Percentiles rank a stretch among this genome's conserved stretches.
These are phyloP conservation scores for Trypanosomatidae sp. DNA, from an alignment of 208 protist genomes.

Conservation along the genomic window DNA sequence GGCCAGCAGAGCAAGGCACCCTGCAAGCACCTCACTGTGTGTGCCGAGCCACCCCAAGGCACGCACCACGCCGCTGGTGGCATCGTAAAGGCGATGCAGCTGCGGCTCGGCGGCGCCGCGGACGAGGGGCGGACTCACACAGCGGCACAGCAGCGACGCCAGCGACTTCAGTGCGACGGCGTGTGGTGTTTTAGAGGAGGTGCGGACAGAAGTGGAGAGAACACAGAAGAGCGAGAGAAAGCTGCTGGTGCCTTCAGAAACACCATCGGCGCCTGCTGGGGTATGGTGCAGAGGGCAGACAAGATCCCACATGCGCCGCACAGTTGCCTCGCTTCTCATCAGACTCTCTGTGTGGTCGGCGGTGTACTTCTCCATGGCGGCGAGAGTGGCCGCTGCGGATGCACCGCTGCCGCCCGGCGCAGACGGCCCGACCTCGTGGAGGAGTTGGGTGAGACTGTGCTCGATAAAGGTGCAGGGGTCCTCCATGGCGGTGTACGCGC, in stretches of 20 bases:
- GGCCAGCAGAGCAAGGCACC: slow-evolving; percentile 30
- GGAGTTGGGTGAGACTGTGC: too few relatives aligned
- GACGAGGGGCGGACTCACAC: slow-evolving; percentile 14
- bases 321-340: neutral
- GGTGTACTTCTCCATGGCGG: slow-evolving; percentile 1
- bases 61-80: slow-evolving; percentile 15
- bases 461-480: too few relatives aligned
- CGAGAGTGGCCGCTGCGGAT: slow-evolving; percentile 2
- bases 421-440: too few relatives aligned
- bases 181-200: neutral
- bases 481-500: too few relatives aligned
- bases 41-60: slow-evolving; percentile 18
- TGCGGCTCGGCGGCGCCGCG: slow-evolving; percentile 7
- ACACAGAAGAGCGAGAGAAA: slow-evolving; percentile 2
- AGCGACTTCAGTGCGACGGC: neutral
- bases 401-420: too few relatives aligned
- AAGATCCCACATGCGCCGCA: slow-evolving; percentile 11
- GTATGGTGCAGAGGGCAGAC: neutral
- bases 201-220: neutral
- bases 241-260: too few relatives aligned
- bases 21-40: slow-evolving; percentile 30
- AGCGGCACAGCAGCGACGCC: slow-evolving; percentile 1
- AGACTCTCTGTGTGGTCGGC: slow-evolving; percentile 6
- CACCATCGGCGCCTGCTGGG: too few relatives aligned
- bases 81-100: slow-evolving; percentile 2